These are phyloP conservation scores for Nicotiana rustica DNA, from an alignment of 305 asterid genomes.

Conservation along the genomic window DNA sequence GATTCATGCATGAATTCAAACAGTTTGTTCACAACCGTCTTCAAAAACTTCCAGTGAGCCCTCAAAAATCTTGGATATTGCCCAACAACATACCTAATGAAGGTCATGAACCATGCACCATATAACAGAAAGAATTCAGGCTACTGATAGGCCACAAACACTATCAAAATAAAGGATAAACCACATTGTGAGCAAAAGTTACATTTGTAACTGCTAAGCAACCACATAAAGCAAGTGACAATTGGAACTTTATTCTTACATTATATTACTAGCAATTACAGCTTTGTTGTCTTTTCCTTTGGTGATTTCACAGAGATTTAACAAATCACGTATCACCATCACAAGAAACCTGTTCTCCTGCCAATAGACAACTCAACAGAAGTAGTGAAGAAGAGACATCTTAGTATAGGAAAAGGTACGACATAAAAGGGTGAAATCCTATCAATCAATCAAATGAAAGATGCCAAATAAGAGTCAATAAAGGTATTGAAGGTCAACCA, in stretches of 20 bases:
- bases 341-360: slow-evolving; percentile 99
- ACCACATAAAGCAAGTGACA: not conserved
- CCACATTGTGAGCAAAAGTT: not conserved
- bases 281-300: slow-evolving; percentile 99
- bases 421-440: not conserved
- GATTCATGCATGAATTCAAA: slow-evolving; percentile 99
- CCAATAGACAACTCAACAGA: slow-evolving; percentile 29
- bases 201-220: not conserved
- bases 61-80: slow-evolving; percentile 98
- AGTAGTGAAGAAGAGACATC: slow-evolving; percentile 25
- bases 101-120: slow-evolving; percentile 2
- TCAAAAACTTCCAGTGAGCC: slow-evolving; percentile 99
- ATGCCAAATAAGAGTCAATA: not conserved
- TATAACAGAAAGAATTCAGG: not conserved
- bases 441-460: not conserved
- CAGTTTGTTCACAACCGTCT: slow-evolving; percentile 97
- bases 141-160: not conserved
- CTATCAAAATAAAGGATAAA: not conserved
- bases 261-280: slow-evolving; percentile 98
- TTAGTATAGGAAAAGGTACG: not conserved
- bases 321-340: slow-evolving; percentile 97
- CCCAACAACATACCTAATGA: slow-evolving; percentile 96
- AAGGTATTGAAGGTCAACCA: not conserved
- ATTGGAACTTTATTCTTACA: slow-evolving; percentile 49
- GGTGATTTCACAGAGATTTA: slow-evolving; percentile 96